Evolutionary conservation across 768 basidiomycete species (phyloP), one percentile per base, ranked within the genome.

Genomic region (Rhodotorula paludigena): DNA sequence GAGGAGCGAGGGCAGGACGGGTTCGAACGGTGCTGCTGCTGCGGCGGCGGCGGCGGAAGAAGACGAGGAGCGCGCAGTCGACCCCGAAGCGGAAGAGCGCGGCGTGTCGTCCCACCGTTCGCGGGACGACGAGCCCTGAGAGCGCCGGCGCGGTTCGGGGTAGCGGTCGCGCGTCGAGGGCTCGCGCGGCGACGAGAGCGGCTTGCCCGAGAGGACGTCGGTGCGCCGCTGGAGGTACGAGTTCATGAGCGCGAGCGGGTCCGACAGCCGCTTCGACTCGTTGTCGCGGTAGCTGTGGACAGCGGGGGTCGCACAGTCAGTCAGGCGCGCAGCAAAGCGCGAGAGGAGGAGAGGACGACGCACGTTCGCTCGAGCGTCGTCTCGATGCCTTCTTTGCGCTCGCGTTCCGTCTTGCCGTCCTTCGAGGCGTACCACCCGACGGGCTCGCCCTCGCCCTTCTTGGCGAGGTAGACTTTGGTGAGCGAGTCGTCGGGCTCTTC

Each of bases 201-300:
- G 38, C 11, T 49, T 48, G 59, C 71, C 66, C 10, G 66, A 58
- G 52, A 54, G 59, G 52, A 72, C 48, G 60, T 69, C 71, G 30
- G 52, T 30, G 28, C 75, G 66, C 5, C 69, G 68, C n/a, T 69
- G 42, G 11, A 76, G 70, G 63, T 73, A 76, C 21, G 64, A 49
- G 48, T 71, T 68, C 75, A 76, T 76, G 21, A 66, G 39, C 0
- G 68, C 71, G 47, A 76, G 64, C 0, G 75, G 75, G 59, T 76
- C 75, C 32, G 67, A 35, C 14, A 70, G 57, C 10, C 69, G 60
- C 47, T 76, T 76, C 8, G 61, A 41, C 41, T 71, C 66, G 49
- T 64, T 72, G 58, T 74, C 75, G 42, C 69, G 71, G 64, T 74
- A 76, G 11, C 71, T 73, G 63, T 15, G n/a, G 20, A 33, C 18